phyloP scores from a whole-genome alignment of 768 basidiomycete species.

The Chalciporus chontae region DNA sequence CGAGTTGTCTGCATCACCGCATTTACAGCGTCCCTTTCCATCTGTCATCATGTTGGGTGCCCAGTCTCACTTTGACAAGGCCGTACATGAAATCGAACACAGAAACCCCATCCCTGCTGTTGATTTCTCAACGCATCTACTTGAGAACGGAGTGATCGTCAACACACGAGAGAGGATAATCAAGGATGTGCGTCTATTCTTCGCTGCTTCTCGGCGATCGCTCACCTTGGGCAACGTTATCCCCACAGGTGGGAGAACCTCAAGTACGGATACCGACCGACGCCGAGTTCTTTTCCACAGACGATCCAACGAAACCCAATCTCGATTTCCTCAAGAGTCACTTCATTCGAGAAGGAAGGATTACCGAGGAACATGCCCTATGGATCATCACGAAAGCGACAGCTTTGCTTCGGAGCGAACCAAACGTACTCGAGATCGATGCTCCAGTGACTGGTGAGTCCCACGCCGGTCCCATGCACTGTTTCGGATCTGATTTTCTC shows the following conservation, averaged over 20 bases:
- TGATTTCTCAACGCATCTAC: constrained; percentile 23
- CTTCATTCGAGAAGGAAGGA: constrained; percentile 66
- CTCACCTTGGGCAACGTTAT: not conserved
- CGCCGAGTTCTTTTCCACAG: constrained; percentile 69
- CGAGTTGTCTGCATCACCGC: not conserved
- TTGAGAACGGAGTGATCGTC: constrained; percentile 25
- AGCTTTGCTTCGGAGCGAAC: constrained; percentile 53
- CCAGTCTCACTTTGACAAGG: constrained; percentile 26
- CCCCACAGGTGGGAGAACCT: constrained; percentile 65
- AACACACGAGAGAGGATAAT: constrained; percentile 25
- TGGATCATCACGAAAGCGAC: constrained; percentile 62
- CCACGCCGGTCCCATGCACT: not conserved
- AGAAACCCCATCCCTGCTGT: constrained; percentile 17
- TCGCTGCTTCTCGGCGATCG: not conserved
- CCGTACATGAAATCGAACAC: constrained; percentile 28
- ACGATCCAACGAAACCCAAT: constrained; percentile 63
- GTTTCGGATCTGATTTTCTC: constrained; percentile 2
- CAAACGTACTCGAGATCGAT: constrained; percentile 66
- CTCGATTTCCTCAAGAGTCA: constrained; percentile 75
- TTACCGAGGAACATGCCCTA: constrained; percentile 64
- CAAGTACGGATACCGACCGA: constrained; percentile 62
- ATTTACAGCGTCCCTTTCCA: not conserved
- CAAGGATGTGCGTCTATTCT: constrained; percentile 19
- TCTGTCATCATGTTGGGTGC: constrained; percentile 19
- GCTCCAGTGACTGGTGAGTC: constrained; percentile 66